Conservation (phyloP, 768 basidiomycete genomes). For the Lanmaoa pseudosensibilis region DNA sequence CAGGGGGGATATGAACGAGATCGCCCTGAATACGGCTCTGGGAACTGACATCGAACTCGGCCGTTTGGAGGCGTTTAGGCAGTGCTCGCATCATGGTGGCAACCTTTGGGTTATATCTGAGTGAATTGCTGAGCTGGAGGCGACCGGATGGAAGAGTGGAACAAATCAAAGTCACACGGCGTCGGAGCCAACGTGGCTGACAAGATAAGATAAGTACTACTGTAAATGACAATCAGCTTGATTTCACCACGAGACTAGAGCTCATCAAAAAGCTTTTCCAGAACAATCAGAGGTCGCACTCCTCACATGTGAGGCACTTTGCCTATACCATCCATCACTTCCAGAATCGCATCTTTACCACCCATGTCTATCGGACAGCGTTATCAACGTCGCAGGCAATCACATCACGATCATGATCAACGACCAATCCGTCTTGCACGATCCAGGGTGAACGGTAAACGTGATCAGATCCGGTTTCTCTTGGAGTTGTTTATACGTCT, state of each 20-base stretch:
- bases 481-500: slow-evolving; percentile 38
- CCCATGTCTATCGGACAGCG: slow-evolving; percentile 27
- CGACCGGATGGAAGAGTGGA: neutral
- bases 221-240: neutral
- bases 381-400: neutral
- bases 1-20: neutral
- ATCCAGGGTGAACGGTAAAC: slow-evolving; percentile 35
- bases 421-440: slow-evolving; percentile 36
- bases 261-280: slow-evolving; percentile 33
- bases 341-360: slow-evolving; percentile 26
- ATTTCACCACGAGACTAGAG: slow-evolving; percentile 18
- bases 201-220: slow-evolving; percentile 11
- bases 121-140: neutral
- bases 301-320: slow-evolving; percentile 27
- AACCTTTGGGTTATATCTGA: neutral
- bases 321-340: slow-evolving; percentile 28
- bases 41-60: slow-evolving; percentile 24
- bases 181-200: neutral
- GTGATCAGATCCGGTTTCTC: slow-evolving; percentile 32
- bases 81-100: neutral
- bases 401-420: neutral
- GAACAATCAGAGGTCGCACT: slow-evolving; percentile 24
- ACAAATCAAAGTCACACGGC: slow-evolving; percentile 1
- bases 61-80: neutral
- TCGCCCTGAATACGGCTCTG: neutral